These are phyloP conservation scores for Escovopsis sp. DNA, from an alignment of 2,329 filamentous ascomycete species.

Conservation along the genomic window DNA sequence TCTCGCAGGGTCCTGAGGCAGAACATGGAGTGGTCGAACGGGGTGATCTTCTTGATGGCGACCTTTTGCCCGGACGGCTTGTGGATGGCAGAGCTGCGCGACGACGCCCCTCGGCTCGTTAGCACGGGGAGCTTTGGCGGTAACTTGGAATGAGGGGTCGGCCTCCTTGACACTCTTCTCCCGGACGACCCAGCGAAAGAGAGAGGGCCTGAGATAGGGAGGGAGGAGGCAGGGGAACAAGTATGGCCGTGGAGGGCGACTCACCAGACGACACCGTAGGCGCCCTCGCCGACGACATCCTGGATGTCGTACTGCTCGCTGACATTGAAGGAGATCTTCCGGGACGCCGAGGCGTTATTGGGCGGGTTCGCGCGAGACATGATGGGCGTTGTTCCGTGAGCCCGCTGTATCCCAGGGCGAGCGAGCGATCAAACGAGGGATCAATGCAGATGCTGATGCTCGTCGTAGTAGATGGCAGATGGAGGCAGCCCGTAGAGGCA, in stretches of 20 bases:
- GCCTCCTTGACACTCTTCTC: too few relatives aligned
- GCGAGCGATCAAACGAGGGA: too few relatives aligned
- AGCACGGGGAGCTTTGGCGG: not conserved
- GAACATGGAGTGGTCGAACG: conserved; percentile 99
- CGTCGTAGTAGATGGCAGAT: too few relatives aligned
- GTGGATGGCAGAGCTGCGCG: conserved; percentile 75
- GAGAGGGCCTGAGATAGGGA: too few relatives aligned
- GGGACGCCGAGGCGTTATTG: conserved; percentile 46
- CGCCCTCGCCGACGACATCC: conserved; percentile 96
- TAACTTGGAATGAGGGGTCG: conserved; percentile 2
- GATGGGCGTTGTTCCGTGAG: not conserved
- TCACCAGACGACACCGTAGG: conserved; percentile 96
- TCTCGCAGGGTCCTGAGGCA: conserved; percentile 90
- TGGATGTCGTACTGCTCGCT: conserved; percentile 99
- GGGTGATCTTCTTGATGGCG: conserved; percentile 99
- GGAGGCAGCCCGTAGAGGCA: too few relatives aligned
- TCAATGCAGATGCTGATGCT: too few relatives aligned
- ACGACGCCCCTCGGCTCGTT: not conserved
- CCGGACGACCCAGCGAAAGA: too few relatives aligned
- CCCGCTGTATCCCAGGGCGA: not conserved
- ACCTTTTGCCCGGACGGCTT: conserved; percentile 98
- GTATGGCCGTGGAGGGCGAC: too few relatives aligned
- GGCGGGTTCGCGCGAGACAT: conserved; percentile 45
- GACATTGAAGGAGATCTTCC: conserved; percentile 99
- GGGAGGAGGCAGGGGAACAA: too few relatives aligned